These are phyloP conservation scores for Myrica gale DNA, from an alignment of 306 rosid genomes.

Conservation along the genomic window DNA sequence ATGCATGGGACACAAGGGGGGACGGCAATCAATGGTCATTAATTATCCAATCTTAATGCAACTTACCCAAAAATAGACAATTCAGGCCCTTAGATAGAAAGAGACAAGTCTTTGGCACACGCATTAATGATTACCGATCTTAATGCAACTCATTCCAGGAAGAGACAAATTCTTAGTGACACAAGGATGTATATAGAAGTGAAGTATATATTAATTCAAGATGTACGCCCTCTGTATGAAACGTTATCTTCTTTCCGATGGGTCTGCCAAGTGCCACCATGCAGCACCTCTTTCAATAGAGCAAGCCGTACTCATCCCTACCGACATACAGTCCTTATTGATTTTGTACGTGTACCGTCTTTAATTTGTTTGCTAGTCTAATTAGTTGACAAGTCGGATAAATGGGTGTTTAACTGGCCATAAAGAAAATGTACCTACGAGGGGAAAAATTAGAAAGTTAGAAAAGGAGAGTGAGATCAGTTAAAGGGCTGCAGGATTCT, in stretches of 20 bases:
- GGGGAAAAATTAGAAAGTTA: not conserved
- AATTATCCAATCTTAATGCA: too few relatives aligned
- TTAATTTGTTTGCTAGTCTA: not conserved
- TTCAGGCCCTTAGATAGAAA: too few relatives aligned
- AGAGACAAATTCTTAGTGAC: not conserved
- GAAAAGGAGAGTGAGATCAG: not conserved
- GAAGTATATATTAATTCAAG: not conserved
- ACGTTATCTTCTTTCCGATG: not conserved
- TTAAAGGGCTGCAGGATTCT: not conserved
- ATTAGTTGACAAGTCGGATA: not conserved
- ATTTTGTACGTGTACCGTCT: not conserved
- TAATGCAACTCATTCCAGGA: too few relatives aligned
- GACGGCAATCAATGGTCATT: too few relatives aligned
- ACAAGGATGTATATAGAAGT: not conserved
- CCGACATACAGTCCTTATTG: constrained; percentile 3
- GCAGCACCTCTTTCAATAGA: not conserved
- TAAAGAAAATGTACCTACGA: not conserved
- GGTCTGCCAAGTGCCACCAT: constrained; percentile 9
- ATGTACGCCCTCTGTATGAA: constrained; percentile 15
- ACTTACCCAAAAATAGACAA: too few relatives aligned
- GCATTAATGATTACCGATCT: too few relatives aligned
- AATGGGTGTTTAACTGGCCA: not conserved
- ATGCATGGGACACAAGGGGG: too few relatives aligned
- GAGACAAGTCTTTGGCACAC: too few relatives aligned
- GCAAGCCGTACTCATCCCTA: constrained; percentile 26